These are phyloP conservation scores for Betula pendula DNA, from an alignment of 306 rosid species.

Conservation along the genomic window DNA sequence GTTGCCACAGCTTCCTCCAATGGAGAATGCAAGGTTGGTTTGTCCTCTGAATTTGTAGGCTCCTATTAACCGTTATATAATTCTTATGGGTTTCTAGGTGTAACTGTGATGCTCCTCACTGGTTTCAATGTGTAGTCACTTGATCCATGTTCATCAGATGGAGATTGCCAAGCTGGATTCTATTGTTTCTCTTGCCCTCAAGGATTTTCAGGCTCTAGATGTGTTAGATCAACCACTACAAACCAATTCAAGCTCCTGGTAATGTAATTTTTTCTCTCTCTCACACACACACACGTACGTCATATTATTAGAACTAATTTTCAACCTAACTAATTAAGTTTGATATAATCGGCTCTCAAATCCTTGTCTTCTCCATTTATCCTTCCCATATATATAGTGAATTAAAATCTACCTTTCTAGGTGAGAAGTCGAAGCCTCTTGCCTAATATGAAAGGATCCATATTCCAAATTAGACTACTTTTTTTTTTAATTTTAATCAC, in stretches of 20 bases:
- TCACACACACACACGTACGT: not conserved
- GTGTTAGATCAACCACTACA: slow-evolving; percentile 68
- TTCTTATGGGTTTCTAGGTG: not conserved
- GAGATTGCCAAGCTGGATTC: slow-evolving; percentile 62
- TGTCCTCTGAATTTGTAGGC: not conserved
- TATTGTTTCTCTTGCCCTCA: slow-evolving; percentile 59
- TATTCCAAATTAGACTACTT: too few relatives aligned
- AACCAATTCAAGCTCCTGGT: slow-evolving; percentile 79
- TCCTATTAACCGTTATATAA: not conserved
- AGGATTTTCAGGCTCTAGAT: slow-evolving; percentile 50
- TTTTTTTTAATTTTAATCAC: too few relatives aligned
- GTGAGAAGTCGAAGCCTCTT: too few relatives aligned
- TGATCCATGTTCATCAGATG: slow-evolving; percentile 63
- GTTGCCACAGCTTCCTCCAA: slow-evolving; percentile 51
- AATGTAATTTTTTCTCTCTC: slow-evolving; percentile 13
- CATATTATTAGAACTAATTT: too few relatives aligned
- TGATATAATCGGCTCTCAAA: too few relatives aligned
- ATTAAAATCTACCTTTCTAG: not conserved
- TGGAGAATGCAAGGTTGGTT: slow-evolving; percentile 62
- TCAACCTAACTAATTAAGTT: too few relatives aligned
- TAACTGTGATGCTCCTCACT: not conserved
- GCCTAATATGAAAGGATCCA: too few relatives aligned
- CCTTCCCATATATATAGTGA: too few relatives aligned
- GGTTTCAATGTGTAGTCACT: slow-evolving; percentile 42
- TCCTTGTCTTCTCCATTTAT: not conserved